Percentiles rank a stretch among this genome's conserved stretches.
phyloP scores from a whole-genome alignment of 768 basidiomycete species.

The Tephrocybe sp. region DNA sequence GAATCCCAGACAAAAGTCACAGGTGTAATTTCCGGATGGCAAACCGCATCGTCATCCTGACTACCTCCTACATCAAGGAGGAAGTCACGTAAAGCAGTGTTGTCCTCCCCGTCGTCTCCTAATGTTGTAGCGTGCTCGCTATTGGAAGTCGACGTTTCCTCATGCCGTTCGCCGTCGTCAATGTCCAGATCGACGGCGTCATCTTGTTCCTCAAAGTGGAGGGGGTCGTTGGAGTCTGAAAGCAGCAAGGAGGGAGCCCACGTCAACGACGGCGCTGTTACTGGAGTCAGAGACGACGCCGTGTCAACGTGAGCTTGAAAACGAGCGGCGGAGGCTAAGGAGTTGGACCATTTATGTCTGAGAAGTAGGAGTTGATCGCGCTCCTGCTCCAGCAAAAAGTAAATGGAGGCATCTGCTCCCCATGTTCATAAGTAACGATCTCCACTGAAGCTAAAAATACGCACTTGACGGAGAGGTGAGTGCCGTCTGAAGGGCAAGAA shows the following conservation, averaged over 20 bases:
- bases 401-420: constrained; percentile 5
- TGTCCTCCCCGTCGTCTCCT: not conserved
- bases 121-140: not conserved
- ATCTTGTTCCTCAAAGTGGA: too few species aligned
- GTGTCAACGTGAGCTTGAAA: constrained; percentile 8
- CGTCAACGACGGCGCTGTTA: too few species aligned
- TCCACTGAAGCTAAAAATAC: too few species aligned
- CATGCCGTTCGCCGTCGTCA: too few species aligned
- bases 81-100: not conserved
- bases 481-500: too few species aligned
- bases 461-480: too few species aligned
- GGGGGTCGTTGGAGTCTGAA: too few species aligned
- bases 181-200: too few species aligned
- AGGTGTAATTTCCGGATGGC: constrained; percentile 11
- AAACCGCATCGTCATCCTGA: not conserved
- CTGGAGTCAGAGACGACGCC: not conserved
- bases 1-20: too few species aligned
- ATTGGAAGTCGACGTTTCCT: not conserved
- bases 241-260: too few species aligned
- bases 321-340: constrained; percentile 5
- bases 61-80: not conserved
- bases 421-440: too few species aligned
- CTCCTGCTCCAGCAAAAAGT: constrained; percentile 10
- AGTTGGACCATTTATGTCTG: constrained; percentile 18
- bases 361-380: constrained; percentile 14